Evolutionary conservation across 2,329 filamentous ascomycete species (phyloP).

Genomic region (Venturia pyrina): DNA sequence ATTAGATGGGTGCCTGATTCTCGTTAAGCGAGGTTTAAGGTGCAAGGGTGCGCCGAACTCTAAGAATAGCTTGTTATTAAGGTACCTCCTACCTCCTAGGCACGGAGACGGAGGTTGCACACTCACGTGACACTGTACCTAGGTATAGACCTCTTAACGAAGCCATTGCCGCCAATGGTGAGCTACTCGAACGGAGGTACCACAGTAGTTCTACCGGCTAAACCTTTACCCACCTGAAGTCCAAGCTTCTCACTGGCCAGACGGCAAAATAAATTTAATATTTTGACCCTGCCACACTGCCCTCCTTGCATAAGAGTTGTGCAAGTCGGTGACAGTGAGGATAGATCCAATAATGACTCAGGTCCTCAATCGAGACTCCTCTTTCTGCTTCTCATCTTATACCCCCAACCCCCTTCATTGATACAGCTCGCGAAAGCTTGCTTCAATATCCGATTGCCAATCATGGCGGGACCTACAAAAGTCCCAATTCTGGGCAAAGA

Average conservation of each 20-base stretch:
- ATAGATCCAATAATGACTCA: neutral
- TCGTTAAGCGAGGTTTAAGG: too few species aligned
- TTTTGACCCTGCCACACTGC: neutral
- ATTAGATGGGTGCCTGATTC: too few species aligned
- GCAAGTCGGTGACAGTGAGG: neutral
- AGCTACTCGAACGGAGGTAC: too few species aligned
- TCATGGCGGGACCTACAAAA: constrained; percentile 7
- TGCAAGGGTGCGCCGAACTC: too few species aligned
- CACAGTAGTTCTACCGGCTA: neutral
- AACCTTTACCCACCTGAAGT: neutral
- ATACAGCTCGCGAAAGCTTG: neutral
- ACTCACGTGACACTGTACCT: too few species aligned
- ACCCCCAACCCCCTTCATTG: neutral
- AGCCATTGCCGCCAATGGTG: too few species aligned
- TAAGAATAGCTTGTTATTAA: too few species aligned
- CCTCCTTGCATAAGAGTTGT: neutral
- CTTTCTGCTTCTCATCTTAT: too few species aligned
- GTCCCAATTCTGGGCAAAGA: constrained; percentile 68
- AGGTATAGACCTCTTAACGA: too few species aligned
- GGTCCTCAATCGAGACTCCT: neutral
- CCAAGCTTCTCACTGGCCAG: neutral
- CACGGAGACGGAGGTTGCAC: too few species aligned
- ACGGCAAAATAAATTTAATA: neutral
- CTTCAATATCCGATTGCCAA: neutral
- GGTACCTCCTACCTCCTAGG: too few species aligned